Conservation (phyloP, 805 yeast genomes). For the Nakazawaea siamensis region DNA sequence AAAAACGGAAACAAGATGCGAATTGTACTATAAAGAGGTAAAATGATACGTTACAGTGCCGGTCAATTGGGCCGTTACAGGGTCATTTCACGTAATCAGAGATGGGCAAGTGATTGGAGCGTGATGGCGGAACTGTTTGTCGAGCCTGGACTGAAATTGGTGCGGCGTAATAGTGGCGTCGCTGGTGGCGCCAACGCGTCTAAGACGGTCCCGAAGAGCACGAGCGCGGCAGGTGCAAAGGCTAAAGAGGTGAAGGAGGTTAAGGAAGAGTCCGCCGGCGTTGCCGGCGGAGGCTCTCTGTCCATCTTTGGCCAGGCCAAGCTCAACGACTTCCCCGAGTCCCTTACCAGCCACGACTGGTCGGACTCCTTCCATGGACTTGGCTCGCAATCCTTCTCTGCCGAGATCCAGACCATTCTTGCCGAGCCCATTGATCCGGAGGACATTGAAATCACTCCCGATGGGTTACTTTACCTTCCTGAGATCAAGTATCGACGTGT, state of each 20-base stretch:
- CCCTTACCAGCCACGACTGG: conserved; percentile 46
- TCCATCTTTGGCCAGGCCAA: background rate
- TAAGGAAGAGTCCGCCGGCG: background rate
- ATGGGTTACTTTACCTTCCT: conserved; percentile 85
- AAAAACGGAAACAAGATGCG: no score
- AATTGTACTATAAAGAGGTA: no score
- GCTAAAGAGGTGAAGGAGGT: background rate
- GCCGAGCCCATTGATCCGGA: conserved; percentile 51
- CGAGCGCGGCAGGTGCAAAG: background rate
- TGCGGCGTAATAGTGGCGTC: no score
- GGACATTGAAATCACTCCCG: conserved; percentile 93
- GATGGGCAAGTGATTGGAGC: conserved; percentile 10
- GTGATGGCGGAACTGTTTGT: conserved; percentile 24
- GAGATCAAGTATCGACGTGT: conserved; percentile 93
- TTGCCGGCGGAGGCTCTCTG: background rate
- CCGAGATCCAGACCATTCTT: conserved; percentile 50
- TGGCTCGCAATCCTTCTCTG: conserved; percentile 69
- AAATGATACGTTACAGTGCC: no score
- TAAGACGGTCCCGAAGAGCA: background rate
- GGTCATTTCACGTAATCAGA: no score
- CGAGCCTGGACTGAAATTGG: no score
- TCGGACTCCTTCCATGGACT: conserved; percentile 80
- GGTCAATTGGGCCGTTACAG: no score
- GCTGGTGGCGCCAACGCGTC: background rate
- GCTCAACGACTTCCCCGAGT: background rate